These are phyloP conservation scores for Lentinula sp. DNA, from an alignment of 768 basidiomycete species.

Conservation along the genomic window DNA sequence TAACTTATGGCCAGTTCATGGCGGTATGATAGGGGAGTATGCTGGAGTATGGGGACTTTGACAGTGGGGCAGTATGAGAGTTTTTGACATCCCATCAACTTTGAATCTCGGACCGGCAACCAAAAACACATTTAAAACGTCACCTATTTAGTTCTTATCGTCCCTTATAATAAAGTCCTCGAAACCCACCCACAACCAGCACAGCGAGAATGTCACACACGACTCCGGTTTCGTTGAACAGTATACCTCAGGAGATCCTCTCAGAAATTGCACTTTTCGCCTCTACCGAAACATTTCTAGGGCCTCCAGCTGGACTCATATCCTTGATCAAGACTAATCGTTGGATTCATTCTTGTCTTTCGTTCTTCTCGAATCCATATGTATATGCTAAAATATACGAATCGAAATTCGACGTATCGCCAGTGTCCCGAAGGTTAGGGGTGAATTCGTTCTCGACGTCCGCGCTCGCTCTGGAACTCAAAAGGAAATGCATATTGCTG, in stretches of 20 bases:
- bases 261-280: slow-evolving; percentile 72
- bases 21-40: no score
- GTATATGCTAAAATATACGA: slow-evolving; percentile 70
- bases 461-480: slow-evolving; percentile 57
- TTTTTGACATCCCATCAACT: neutral
- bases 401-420: slow-evolving; percentile 57
- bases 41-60: no score
- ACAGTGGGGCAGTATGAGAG: no score
- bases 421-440: slow-evolving; percentile 46
- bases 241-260: slow-evolving; percentile 71
- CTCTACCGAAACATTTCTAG: slow-evolving; percentile 43
- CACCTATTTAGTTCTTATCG: neutral
- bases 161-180: neutral
- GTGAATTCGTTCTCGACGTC: slow-evolving; percentile 29
- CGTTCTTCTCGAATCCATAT: slow-evolving; percentile 49
- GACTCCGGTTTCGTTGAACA: slow-evolving; percentile 28
- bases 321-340: slow-evolving; percentile 50
- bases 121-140: neutral
- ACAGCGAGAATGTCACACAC: slow-evolving; percentile 7
- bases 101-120: neutral
- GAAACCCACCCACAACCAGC: neutral
- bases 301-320: slow-evolving; percentile 56
- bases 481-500: slow-evolving; percentile 51
- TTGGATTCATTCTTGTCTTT: slow-evolving; percentile 42
- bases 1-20: no score